Percentiles rank a stretch among this genome's conserved stretches.
Conservation (phyloP, 2,329 filamentous ascomycete species). For the Penicillium sp. region DNA sequence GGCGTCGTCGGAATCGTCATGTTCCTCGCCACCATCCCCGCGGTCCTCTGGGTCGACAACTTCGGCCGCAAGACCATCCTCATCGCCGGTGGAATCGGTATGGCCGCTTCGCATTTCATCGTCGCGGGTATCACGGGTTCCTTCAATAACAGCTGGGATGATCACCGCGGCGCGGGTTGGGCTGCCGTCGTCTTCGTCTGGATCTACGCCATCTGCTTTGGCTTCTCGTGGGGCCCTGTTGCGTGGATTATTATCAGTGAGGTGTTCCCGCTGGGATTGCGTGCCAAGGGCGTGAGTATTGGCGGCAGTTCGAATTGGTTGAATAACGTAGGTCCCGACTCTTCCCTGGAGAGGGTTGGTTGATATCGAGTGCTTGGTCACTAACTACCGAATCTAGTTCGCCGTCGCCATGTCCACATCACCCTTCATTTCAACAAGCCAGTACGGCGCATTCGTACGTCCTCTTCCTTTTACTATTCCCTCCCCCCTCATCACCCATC, state of each 20-base stretch:
- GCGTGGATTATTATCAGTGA: slow-evolving; percentile 77
- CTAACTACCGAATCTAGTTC: not conserved
- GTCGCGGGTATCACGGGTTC: slow-evolving; percentile 73
- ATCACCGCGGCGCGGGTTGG: slow-evolving; percentile 69
- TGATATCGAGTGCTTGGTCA: too few species aligned
- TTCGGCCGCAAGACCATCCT: slow-evolving; percentile 48
- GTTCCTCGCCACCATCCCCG: slow-evolving; percentile 42
- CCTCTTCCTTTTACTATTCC: not conserved
- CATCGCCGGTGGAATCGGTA: slow-evolving; percentile 64
- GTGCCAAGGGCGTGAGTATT: slow-evolving; percentile 59
- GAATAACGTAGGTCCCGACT: not conserved
- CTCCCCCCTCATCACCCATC: not conserved
- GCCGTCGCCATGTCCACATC: not conserved
- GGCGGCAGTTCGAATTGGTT: slow-evolving; percentile 44
- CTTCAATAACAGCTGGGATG: slow-evolving; percentile 63
- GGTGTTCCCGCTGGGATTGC: slow-evolving; percentile 72
- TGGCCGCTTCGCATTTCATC: slow-evolving; percentile 73
- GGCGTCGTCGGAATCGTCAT: slow-evolving; percentile 48
- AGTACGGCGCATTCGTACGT: not conserved
- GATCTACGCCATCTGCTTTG: slow-evolving; percentile 77
- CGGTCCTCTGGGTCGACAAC: slow-evolving; percentile 47
- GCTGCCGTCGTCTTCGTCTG: slow-evolving; percentile 64
- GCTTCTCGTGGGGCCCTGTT: slow-evolving; percentile 70
- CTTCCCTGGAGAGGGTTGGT: too few species aligned
- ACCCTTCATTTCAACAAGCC: not conserved